Evolutionary conservation across 179 eudicot genomes (phyloP), one percentile per base, ranked within the genome.

Genomic region (Beta corolliflora): DNA sequence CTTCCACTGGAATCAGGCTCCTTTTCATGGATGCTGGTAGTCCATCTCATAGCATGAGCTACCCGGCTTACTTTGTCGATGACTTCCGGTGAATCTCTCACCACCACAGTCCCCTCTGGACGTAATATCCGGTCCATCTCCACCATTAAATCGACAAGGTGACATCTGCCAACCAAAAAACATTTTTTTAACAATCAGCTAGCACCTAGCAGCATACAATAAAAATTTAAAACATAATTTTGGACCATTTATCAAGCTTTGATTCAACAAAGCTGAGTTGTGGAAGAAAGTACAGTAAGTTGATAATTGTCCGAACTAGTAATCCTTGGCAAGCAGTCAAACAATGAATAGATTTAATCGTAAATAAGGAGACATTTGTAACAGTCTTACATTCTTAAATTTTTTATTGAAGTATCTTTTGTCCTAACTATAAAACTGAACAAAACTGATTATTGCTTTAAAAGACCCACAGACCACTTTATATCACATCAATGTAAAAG

Each of bases 91-190:
- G 90, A 85, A 63, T 95, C 98, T 64, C 95, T 91, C 63, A 93
- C 78, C n/a, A 95, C 87, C 21, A 92, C 93, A 4, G 93, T 93
- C 60, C 98, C 98, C 85, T 90, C 93, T 10, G 97, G 98, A 5
- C 98, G 93, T 59, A 95, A 63, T 73, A 95, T 92, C 59, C 98
- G 86, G 78, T 95, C 98, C 76, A 95, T 93, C 79, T 95, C 98
- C n/a, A 95, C 88, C 91, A 95, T 89, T 54, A 93, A 71, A 79
- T 95, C 97, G 75, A 95, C 92, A 45, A 95, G 85, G 84, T 89
- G 89, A 83, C 98, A 95, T 85, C 98, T 95, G 92, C 71, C 80
- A 81, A 23, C 59, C 36, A 21, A 72, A 78, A 54, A 54, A 9
- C 23, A 16, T 16, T 5, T 9, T 48, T 48, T 41, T 41, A 75